phyloP scores from a whole-genome alignment of 2,329 filamentous ascomycete genomes.

The Microsporum audouinii region DNA sequence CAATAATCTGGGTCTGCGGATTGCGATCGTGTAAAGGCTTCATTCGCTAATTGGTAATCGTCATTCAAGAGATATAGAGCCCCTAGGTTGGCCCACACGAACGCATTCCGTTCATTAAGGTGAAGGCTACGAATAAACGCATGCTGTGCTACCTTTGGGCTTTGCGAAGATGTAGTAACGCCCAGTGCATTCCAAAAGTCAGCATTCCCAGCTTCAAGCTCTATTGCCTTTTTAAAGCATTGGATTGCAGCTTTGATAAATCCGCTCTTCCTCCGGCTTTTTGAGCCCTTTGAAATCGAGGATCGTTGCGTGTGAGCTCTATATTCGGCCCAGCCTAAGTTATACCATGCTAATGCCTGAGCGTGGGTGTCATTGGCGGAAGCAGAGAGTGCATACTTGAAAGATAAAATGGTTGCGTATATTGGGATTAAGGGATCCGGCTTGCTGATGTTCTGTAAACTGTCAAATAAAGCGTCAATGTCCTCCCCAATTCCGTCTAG shows the following conservation, averaged over 20 bases:
- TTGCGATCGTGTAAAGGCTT: constrained; percentile 80
- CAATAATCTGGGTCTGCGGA: constrained; percentile 90
- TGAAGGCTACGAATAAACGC: constrained; percentile 86
- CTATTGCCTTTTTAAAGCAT: constrained; percentile 92
- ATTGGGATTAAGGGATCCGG: constrained; percentile 45
- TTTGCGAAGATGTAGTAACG: constrained; percentile 76
- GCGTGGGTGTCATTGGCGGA: constrained; percentile 67
- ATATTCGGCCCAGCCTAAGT: constrained; percentile 88
- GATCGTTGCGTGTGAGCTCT: constrained; percentile 52
- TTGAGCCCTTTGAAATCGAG: constrained; percentile 22
- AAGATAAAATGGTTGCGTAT: constrained; percentile 65
- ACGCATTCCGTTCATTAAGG: constrained; percentile 75
- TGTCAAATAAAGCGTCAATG: constrained; percentile 26
- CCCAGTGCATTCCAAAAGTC: constrained; percentile 97
- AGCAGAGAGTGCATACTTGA: constrained; percentile 72
- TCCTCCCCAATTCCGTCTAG: constrained; percentile 52
- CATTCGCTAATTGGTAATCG: constrained; percentile 75
- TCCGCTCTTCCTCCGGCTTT: constrained; percentile 44
- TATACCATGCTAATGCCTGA: constrained; percentile 93
- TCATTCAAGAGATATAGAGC: constrained; percentile 74
- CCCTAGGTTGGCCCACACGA: constrained; percentile 83
- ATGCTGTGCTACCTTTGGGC: constrained; percentile 80
- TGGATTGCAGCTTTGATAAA: constrained; percentile 72
- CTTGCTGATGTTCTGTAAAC: constrained; percentile 19
- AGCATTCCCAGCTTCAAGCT: constrained; percentile 82